Evolutionary conservation across 805 yeast species (phyloP).

Genomic region (Starmerella vaccinii): DNA sequence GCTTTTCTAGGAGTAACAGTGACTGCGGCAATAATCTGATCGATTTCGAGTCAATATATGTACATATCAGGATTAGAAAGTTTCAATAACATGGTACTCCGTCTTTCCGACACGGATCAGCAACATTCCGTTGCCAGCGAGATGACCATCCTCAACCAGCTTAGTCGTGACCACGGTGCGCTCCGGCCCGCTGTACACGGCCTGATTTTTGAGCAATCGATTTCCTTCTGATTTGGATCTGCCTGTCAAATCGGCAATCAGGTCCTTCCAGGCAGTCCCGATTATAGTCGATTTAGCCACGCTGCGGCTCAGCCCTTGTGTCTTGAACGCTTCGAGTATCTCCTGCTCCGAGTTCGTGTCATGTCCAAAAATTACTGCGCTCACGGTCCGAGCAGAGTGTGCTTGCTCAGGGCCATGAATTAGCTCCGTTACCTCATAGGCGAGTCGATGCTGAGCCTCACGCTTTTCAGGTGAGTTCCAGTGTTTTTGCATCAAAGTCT

Average conservation of each 20-base stretch:
- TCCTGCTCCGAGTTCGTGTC: slow-evolving; percentile 34
- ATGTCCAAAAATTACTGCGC: slow-evolving; percentile 58
- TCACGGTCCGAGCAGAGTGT: slow-evolving; percentile 51
- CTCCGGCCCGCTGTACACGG: slow-evolving; percentile 59
- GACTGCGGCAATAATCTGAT: too few species aligned
- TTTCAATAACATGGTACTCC: slow-evolving; percentile 28
- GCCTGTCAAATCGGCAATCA: slow-evolving; percentile 41
- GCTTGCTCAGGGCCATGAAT: slow-evolving; percentile 78
- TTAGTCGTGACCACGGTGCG: slow-evolving; percentile 44
- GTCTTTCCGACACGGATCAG: slow-evolving; percentile 68
- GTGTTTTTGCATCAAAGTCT: slow-evolving; percentile 45
- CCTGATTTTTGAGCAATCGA: slow-evolving; percentile 56
- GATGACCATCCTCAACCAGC: slow-evolving; percentile 38
- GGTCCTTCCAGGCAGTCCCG: slow-evolving; percentile 39
- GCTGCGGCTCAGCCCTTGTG: slow-evolving; percentile 45
- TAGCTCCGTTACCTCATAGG: slow-evolving; percentile 75
- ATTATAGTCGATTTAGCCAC: slow-evolving; percentile 33
- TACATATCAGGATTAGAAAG: slow-evolving; percentile 7
- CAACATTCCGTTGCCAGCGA: slow-evolving; percentile 46
- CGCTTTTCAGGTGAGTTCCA: slow-evolving; percentile 49
- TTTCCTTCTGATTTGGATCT: slow-evolving; percentile 43
- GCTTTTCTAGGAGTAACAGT: too few species aligned
- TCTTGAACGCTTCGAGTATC: slow-evolving; percentile 45
- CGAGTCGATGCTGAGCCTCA: slow-evolving; percentile 65
- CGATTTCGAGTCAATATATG: neutral